Evolutionary conservation across 352 stramenopile species (phyloP).

Genomic region (Phytopythium chamaehyphon): DNA sequence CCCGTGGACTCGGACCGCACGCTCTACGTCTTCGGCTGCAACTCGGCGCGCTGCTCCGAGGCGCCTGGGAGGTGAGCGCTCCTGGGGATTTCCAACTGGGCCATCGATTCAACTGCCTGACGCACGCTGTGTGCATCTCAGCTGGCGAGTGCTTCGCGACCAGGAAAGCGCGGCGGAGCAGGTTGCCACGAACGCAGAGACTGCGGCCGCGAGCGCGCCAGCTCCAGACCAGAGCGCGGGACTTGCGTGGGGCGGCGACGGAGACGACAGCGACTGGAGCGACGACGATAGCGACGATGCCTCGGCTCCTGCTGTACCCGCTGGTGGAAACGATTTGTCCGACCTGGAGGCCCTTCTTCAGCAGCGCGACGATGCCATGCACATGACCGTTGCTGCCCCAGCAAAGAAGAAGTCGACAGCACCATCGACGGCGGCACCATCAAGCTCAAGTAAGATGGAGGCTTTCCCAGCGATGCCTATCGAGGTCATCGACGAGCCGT

Average conservation of each 20-base stretch:
- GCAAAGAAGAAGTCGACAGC: conserved; percentile 7
- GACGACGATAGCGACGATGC: conserved; percentile 47
- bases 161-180: conserved; percentile 23
- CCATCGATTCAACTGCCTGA: background rate
- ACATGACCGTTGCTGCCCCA: conserved; percentile 8
- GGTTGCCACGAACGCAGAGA: background rate
- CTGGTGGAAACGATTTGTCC: conserved; percentile 16
- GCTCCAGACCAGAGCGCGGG: conserved; percentile 17
- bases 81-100: too few relatives aligned
- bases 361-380: conserved; percentile 67
- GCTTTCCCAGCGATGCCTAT: conserved; percentile 60
- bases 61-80: conserved; percentile 31
- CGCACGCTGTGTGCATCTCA: conserved; percentile 6
- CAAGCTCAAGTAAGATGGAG: conserved; percentile 10
- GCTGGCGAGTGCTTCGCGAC: conserved; percentile 74
- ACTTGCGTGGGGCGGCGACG: conserved; percentile 32
- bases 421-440: conserved; percentile 3
- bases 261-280: conserved; percentile 73
- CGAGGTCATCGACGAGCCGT: conserved; percentile 75
- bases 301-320: conserved; percentile 5
- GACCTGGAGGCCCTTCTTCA: conserved; percentile 69
- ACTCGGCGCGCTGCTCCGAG: conserved; percentile 67
- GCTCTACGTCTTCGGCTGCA: conserved; percentile 85
- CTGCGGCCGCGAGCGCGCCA: conserved; percentile 10
- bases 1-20: conserved; percentile 67